Conservation (phyloP, 768 basidiomycete genomes). For the Strobilomyces confusus region DNA sequence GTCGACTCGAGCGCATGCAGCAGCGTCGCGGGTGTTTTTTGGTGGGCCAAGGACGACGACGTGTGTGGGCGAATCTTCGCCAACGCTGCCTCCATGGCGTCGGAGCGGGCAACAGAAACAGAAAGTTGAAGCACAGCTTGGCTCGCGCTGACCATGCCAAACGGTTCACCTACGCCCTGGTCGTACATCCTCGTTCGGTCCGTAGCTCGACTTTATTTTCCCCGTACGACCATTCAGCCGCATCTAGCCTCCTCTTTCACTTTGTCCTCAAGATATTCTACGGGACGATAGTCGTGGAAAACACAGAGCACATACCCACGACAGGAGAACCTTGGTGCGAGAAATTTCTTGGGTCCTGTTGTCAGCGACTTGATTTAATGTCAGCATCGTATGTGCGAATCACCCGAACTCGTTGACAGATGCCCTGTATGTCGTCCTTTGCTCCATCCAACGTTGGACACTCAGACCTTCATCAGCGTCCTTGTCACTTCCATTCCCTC, state of each 20-base stretch:
- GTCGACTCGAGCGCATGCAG: constrained; percentile 82
- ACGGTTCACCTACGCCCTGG: constrained; percentile 49
- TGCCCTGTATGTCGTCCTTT: constrained; percentile 57
- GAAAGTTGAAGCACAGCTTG: constrained; percentile 2
- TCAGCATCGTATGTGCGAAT: constrained; percentile 80
- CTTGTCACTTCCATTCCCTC: constrained; percentile 72
- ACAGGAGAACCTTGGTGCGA: constrained; percentile 72
- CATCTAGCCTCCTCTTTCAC: constrained; percentile 58
- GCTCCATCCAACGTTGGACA: background rate
- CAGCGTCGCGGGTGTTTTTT: constrained; percentile 84
- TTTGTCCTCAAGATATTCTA: constrained; percentile 92
- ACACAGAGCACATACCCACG: constrained; percentile 62
- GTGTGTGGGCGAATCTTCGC: constrained; percentile 86
- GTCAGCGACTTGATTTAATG: background rate
- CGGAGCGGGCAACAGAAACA: too few relatives aligned
- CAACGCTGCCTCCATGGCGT: constrained; percentile 64
- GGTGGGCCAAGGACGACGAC: constrained; percentile 75
- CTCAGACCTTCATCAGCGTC: constrained; percentile 40
- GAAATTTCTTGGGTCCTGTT: background rate
- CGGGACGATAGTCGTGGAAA: constrained; percentile 83
- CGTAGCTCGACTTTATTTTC: constrained; percentile 4
- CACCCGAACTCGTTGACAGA: constrained; percentile 86
- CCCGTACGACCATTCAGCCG: background rate
- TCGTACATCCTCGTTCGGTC: constrained; percentile 43
- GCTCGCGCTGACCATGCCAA: constrained; percentile 23